Evolutionary conservation across 139 green algal species (phyloP).

Genomic region (Edaphochlamys debaryana): DNA sequence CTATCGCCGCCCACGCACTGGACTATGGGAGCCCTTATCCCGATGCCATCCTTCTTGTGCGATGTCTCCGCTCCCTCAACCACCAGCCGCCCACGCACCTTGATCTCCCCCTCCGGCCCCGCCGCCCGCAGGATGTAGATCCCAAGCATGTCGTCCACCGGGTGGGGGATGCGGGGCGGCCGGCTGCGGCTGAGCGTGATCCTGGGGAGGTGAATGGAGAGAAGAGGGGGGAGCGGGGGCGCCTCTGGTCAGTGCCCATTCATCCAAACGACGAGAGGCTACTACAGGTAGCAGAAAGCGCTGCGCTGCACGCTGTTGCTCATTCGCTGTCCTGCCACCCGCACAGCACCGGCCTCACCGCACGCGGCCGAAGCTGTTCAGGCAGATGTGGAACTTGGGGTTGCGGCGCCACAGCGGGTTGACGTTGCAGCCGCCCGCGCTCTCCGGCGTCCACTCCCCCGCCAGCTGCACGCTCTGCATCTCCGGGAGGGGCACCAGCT

Average conservation of each 20-base stretch:
- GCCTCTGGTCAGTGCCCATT: too few relatives aligned
- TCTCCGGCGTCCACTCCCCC: slow-evolving; percentile 47
- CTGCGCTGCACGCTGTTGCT: too few relatives aligned
- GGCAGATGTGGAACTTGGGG: slow-evolving; percentile 55
- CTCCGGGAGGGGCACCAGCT: slow-evolving; percentile 62
- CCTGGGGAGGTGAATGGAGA: slow-evolving; percentile 10
- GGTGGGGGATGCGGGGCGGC: slow-evolving; percentile 10
- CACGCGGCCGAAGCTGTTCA: slow-evolving; percentile 20
- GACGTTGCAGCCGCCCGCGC: slow-evolving; percentile 58
- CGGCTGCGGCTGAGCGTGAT: slow-evolving; percentile 46
- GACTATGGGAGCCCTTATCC: too few relatives aligned
- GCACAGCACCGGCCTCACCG: slow-evolving; percentile 32
- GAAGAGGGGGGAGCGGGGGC: background rate
- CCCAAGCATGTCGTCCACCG: slow-evolving; percentile 68
- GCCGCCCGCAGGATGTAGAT: slow-evolving; percentile 62
- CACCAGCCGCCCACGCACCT: too few relatives aligned
- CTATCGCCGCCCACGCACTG: too few relatives aligned
- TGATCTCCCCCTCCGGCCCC: slow-evolving; percentile 49
- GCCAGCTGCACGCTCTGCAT: slow-evolving; percentile 47
- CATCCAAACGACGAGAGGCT: too few relatives aligned
- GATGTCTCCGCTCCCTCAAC: too few relatives aligned
- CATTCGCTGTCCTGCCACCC: too few relatives aligned
- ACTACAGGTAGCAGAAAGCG: too few relatives aligned
- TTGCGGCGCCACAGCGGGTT: slow-evolving; percentile 65
- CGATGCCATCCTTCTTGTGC: too few relatives aligned